Base-by-base conservation (phyloP, 805 yeast genomes). In the Sugiyamaella valdiviana region DNA sequence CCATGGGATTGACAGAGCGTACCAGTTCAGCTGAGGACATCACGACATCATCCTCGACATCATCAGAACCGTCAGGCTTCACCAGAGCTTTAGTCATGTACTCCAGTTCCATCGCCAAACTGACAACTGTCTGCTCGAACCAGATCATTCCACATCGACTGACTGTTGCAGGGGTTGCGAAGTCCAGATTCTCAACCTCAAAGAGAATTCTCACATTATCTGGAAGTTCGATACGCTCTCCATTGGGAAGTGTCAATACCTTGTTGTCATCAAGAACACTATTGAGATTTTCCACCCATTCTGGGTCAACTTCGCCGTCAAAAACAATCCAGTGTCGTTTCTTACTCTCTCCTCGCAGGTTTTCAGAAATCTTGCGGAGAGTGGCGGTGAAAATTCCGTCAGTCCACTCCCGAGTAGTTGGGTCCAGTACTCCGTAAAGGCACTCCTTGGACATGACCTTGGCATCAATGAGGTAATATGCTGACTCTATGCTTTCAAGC, bases 231-330 rank as follows among this genome's bases (percentile, higher is more conserved):
- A 91, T 61, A 19, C 96, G 76, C 62, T 91, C 98, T 36, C 98
- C 98, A 60, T 80, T 88, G 0, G 98, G 93, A 7, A 91, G 68
- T 0, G 97, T 89, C 38, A 91, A 65, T 1, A 84, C 55, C 53
- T 77, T 80, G 65, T 89, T 91, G 56, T 91, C 98, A 65, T 91
- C 98, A 15, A 91, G 70, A 7, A 89, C 93, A 68, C 95, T 84
- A 67, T 91, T 91, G 54, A 91, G 69, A 48, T 84, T 83, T 58
- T 91, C 98, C 1, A 87, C 87, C 95, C 97, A 91, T 36, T 79
- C 81, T 0, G 98, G 97, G 61, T 91, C 97, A 32, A 91, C 77
- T 57, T 88, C 96, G 36, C 97, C 95, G 65, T 91, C 97, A 60
- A 91, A 85, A 0, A 90, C 74, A 50, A 91, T 74, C 93, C 95